phyloP scores from a whole-genome alignment of 805 yeast species.

The Saturnispora quitensis region DNA sequence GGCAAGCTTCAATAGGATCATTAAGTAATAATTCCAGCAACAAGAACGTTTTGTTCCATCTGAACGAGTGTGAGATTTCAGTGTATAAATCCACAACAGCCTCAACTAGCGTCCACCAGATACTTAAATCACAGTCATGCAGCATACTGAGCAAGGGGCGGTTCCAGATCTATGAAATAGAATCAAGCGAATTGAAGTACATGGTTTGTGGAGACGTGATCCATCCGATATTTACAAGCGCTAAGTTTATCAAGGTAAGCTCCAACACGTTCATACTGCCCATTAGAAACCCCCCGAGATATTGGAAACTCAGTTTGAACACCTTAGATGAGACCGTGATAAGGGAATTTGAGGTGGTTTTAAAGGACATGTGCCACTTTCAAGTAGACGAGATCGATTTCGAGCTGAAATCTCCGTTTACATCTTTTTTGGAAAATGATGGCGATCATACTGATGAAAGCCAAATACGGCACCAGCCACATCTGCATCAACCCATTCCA shows the following conservation, averaged over 20 bases:
- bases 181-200: constrained; percentile 45
- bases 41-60: constrained; percentile 2
- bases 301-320: constrained; percentile 49
- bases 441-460: neutral
- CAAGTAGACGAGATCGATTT: neutral
- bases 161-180: constrained; percentile 50
- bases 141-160: constrained; percentile 50
- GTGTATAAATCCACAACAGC: constrained; percentile 7
- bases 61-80: constrained; percentile 11
- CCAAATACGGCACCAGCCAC: neutral
- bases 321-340: constrained; percentile 25
- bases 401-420: constrained; percentile 8
- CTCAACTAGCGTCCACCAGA: neutral
- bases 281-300: constrained; percentile 64
- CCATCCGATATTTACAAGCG: constrained; percentile 63
- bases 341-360: constrained; percentile 21
- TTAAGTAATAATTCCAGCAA: neutral
- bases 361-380: constrained; percentile 16
- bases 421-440: constrained; percentile 4
- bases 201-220: constrained; percentile 60
- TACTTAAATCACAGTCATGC: constrained; percentile 3
- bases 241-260: constrained; percentile 46
- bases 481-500: constrained; percentile 7
- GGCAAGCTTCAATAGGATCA: neutral
- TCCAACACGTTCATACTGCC: constrained; percentile 48